These are phyloP conservation scores for Fusarium graminum DNA, from an alignment of 2,329 filamentous ascomycete species.

Conservation along the genomic window DNA sequence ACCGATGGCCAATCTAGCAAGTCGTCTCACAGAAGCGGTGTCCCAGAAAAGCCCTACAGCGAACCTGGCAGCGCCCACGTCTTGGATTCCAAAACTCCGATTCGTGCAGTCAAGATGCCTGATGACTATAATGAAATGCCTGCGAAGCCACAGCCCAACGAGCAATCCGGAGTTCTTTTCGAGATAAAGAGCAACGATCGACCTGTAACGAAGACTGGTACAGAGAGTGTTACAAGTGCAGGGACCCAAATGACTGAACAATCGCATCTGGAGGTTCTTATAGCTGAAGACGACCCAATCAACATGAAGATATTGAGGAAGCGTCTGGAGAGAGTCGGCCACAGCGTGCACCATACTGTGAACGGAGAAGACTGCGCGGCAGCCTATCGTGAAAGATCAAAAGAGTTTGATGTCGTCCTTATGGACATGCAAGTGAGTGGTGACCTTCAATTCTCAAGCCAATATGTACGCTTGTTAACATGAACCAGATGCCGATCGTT, in stretches of 20 bases:
- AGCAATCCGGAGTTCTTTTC: slow-evolving; percentile 56
- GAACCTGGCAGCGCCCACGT: slow-evolving; percentile 57
- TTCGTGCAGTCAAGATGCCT: slow-evolving; percentile 63
- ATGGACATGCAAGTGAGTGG: slow-evolving; percentile 91
- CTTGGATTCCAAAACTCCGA: slow-evolving; percentile 59
- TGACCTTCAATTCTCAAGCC: slow-evolving; percentile 11
- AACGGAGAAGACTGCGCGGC: slow-evolving; percentile 89
- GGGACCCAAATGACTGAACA: slow-evolving; percentile 39
- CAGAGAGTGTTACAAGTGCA: slow-evolving; percentile 46
- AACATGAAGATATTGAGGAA: slow-evolving; percentile 87
- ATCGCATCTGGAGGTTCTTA: slow-evolving; percentile 70
- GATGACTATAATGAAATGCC: slow-evolving; percentile 60
- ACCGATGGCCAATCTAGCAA: slow-evolving; percentile 32
- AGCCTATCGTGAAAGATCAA: slow-evolving; percentile 73
- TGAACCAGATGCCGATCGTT: slow-evolving; percentile 87
- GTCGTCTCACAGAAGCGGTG: slow-evolving; percentile 26
- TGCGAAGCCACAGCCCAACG: slow-evolving; percentile 46
- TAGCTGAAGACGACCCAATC: slow-evolving; percentile 90
- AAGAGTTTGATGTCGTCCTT: slow-evolving; percentile 80
- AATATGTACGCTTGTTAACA: slow-evolving; percentile 3
- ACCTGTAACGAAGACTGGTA: slow-evolving; percentile 15
- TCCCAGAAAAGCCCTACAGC: slow-evolving; percentile 30
- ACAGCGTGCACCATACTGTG: slow-evolving; percentile 77
- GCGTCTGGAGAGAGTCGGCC: slow-evolving; percentile 80
- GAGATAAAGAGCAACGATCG: slow-evolving; percentile 52